These are phyloP conservation scores for Aphanomyces stellatus DNA, from an alignment of 352 stramenopile species.

Conservation along the genomic window DNA sequence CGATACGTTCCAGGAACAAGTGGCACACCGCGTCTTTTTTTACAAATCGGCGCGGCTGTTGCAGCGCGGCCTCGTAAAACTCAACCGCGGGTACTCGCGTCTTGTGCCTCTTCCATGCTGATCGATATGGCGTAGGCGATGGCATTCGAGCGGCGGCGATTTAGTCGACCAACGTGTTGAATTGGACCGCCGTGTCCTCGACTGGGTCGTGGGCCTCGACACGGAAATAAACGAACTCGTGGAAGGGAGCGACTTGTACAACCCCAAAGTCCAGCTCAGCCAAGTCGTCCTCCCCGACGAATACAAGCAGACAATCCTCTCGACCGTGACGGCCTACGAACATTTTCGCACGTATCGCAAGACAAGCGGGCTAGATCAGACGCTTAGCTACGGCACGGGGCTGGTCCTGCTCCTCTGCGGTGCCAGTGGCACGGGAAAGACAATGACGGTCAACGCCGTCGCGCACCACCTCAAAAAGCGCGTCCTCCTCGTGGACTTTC, in stretches of 20 bases:
- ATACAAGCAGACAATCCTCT: slow-evolving; percentile 70
- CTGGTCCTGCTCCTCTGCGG: slow-evolving; percentile 76
- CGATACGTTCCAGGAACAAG: slow-evolving; percentile 82
- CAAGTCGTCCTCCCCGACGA: slow-evolving; percentile 81
- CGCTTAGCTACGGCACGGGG: slow-evolving; percentile 67
- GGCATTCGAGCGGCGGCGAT: slow-evolving; percentile 73
- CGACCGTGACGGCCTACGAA: slow-evolving; percentile 79
- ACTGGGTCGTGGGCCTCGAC: slow-evolving; percentile 81
- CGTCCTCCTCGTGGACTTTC: slow-evolving; percentile 83
- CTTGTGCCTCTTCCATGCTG: background rate
- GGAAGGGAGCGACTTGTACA: slow-evolving; percentile 81
- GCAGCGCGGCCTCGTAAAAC: slow-evolving; percentile 62
- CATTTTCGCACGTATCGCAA: slow-evolving; percentile 70
- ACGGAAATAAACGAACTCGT: slow-evolving; percentile 87
- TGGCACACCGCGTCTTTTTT: slow-evolving; percentile 78
- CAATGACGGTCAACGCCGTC: slow-evolving; percentile 85
- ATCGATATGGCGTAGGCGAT: slow-evolving; percentile 26
- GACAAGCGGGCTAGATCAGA: slow-evolving; percentile 63
- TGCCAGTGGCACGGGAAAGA: slow-evolving; percentile 84
- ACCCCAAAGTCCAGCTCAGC: slow-evolving; percentile 69
- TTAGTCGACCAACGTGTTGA: slow-evolving; percentile 83
- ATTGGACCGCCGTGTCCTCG: slow-evolving; percentile 73
- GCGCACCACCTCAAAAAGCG: slow-evolving; percentile 79
- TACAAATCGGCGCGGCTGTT: slow-evolving; percentile 83
- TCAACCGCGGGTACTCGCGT: slow-evolving; percentile 38